Evolutionary conservation across 2,329 filamentous ascomycete species (phyloP).

Genomic region (Aspergillus thermomutatus): DNA sequence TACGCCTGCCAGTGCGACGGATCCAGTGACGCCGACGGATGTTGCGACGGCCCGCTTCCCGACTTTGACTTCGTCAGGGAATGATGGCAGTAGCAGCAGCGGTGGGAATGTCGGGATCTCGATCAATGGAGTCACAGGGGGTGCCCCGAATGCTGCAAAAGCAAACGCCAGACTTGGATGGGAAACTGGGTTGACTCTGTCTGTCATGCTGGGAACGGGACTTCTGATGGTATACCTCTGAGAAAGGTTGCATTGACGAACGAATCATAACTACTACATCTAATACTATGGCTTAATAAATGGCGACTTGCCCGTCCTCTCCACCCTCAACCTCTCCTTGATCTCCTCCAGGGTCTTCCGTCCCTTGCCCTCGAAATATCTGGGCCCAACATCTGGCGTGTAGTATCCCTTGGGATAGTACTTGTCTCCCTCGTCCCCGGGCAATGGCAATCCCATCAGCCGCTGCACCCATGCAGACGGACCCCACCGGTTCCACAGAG

Average conservation of each 20-base stretch:
- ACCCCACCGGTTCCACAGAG: conserved; percentile 61
- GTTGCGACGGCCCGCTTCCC: not conserved
- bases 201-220: not conserved
- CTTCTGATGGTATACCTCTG: not conserved
- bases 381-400: conserved; percentile 61
- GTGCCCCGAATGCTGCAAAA: not conserved
- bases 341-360: conserved; percentile 23
- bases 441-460: conserved; percentile 45
- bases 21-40: not conserved
- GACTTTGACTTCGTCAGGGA: not conserved
- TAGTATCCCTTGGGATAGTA: conserved; percentile 49
- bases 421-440: conserved; percentile 46
- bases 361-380: conserved; percentile 51
- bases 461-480: conserved; percentile 52
- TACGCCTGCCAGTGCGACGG: not conserved
- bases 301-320: conserved; percentile 9
- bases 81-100: not conserved
- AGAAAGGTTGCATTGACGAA: conserved; percentile 26
- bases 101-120: not conserved
- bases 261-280: conserved; percentile 44
- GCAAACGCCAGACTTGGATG: not conserved
- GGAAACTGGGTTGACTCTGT: not conserved
- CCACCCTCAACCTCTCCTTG: conserved; percentile 42
- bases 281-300: not conserved
- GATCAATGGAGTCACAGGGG: not conserved